Evolutionary conservation across 2,329 filamentous ascomycete genomes (phyloP).

Genomic region (Helicocarpus griseus): DNA sequence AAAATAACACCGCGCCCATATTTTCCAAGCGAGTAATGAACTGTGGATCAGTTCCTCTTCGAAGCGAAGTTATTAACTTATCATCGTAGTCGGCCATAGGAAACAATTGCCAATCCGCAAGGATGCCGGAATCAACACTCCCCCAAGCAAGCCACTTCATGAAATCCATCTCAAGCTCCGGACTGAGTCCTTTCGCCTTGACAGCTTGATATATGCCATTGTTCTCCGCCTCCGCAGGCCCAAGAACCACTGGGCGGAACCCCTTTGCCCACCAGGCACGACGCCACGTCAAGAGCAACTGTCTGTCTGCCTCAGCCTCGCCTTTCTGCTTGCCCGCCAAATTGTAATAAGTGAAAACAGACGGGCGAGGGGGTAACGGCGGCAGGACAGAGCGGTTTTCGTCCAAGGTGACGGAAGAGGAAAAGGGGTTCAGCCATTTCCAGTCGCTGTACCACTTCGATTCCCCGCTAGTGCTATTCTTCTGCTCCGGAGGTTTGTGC

Average conservation of each 20-base stretch:
- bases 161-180: constrained; percentile 57
- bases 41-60: constrained; percentile 63
- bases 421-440: constrained; percentile 88
- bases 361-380: constrained; percentile 57
- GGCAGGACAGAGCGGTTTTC: constrained; percentile 77
- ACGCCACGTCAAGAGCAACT: constrained; percentile 76
- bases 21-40: constrained; percentile 62
- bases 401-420: constrained; percentile 66
- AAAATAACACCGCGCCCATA: constrained; percentile 62
- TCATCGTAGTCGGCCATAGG: constrained; percentile 76
- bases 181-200: constrained; percentile 49
- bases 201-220: constrained; percentile 70
- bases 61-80: constrained; percentile 58
- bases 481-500: constrained; percentile 63
- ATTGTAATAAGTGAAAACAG: constrained; percentile 90
- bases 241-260: constrained; percentile 74
- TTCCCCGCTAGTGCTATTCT: constrained; percentile 68
- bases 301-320: constrained; percentile 62
- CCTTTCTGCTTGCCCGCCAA: constrained; percentile 51
- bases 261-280: constrained; percentile 93
- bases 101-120: constrained; percentile 68
- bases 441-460: constrained; percentile 81
- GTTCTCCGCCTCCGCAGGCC: constrained; percentile 67
- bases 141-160: constrained; percentile 90
- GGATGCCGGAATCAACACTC: constrained; percentile 73